phyloP scores from a whole-genome alignment of 2,329 filamentous ascomycete genomes.

The Claviceps maximensis region DNA sequence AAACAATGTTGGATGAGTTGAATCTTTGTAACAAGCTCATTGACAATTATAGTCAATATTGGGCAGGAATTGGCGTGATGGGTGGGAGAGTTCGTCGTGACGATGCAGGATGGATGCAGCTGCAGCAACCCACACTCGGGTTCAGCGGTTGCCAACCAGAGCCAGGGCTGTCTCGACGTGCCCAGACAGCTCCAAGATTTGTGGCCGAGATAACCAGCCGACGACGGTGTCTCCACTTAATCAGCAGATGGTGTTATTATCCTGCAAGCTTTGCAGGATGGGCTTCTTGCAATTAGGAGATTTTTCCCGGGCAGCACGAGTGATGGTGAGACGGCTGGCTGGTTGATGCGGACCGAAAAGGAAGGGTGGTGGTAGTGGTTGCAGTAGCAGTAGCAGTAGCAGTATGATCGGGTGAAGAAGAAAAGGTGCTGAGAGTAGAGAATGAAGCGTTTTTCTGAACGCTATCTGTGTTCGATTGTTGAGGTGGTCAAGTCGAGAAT shows the following conservation, averaged over 20 bases:
- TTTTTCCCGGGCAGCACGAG: not conserved
- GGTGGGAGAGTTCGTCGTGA: not conserved
- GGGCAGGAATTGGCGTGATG: conserved; percentile 3
- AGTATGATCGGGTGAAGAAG: not conserved
- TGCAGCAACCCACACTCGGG: conserved; percentile 3
- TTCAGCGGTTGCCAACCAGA: conserved; percentile 6
- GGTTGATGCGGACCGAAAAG: not conserved
- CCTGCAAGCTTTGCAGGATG: not conserved
- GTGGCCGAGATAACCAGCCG: not conserved
- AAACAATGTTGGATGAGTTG: conserved; percentile 6
- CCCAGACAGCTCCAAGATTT: not conserved
- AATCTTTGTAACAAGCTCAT: conserved; percentile 2
- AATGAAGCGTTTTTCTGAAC: not conserved
- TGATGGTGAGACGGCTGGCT: not conserved
- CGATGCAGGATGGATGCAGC: conserved; percentile 4
- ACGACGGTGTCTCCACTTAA: not conserved
- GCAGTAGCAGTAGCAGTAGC: no score
- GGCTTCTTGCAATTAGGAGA: not conserved
- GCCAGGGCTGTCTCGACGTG: not conserved
- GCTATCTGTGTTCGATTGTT: not conserved
- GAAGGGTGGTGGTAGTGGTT: no score
- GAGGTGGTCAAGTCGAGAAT: not conserved
- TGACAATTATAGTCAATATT: not conserved
- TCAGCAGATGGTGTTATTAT: not conserved
- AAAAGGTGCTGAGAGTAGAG: not conserved